phyloP scores from a whole-genome alignment of 2,329 filamentous ascomycete genomes.

The Fusarium protoensiforme region DNA sequence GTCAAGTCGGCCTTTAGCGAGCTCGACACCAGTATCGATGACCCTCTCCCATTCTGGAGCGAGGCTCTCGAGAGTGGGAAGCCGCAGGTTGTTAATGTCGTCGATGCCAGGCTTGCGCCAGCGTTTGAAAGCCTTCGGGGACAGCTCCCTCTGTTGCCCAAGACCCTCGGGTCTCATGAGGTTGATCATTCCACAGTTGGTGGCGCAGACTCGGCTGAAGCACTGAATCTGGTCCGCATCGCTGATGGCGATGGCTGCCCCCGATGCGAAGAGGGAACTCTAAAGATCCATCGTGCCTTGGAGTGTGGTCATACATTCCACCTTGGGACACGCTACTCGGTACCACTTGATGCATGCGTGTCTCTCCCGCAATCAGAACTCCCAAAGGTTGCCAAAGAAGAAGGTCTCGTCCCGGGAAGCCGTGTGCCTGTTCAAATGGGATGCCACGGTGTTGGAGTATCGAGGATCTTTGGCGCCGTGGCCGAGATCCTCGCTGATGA shows the following conservation, averaged over 20 bases:
- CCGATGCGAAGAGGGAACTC: conserved; percentile 69
- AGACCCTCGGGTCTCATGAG: conserved; percentile 12
- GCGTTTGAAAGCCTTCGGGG: conserved; percentile 38
- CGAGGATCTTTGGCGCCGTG: conserved; percentile 87
- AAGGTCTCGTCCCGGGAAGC: conserved; percentile 34
- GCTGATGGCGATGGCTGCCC: conserved; percentile 78
- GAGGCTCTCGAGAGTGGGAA: conserved; percentile 44
- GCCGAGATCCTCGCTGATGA: conserved; percentile 79
- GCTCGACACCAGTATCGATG: conserved; percentile 77
- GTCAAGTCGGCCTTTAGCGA: conserved; percentile 74
- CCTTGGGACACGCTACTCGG: conserved; percentile 88
- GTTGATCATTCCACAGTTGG: conserved; percentile 36
- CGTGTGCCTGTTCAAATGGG: conserved; percentile 84
- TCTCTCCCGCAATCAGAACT: conserved; percentile 46
- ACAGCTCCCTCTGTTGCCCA: conserved; percentile 42
- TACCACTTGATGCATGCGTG: conserved; percentile 75
- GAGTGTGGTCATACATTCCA: conserved; percentile 97
- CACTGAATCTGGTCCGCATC: conserved; percentile 72
- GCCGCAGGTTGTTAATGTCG: conserved; percentile 47
- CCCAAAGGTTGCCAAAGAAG: conserved; percentile 11
- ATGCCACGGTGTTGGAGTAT: conserved; percentile 95
- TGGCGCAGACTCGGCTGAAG: conserved; percentile 50
- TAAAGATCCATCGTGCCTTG: conserved; percentile 78
- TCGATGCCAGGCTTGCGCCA: conserved; percentile 47
- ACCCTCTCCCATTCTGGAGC: conserved; percentile 65